Evolutionary conservation across 495 filamentous ascomycete species (phyloP), one percentile per base, ranked within the genome.

Genomic region (Penicillium herquei): DNA sequence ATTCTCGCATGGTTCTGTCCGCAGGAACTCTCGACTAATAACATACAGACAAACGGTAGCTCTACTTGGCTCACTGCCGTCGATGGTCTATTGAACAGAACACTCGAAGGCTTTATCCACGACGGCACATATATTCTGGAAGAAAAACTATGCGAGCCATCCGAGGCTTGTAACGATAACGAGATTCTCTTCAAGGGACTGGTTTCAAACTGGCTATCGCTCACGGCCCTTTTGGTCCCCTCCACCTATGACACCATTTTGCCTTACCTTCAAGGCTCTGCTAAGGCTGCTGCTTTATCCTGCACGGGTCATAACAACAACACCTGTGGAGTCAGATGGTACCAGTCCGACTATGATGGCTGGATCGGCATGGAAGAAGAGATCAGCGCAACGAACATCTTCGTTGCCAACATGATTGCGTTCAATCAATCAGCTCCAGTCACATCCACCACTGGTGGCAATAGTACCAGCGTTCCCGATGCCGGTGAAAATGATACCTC

Each of bases 101-200:
- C 81, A n/a, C 60, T 63, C 13, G 35, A 52, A 4, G 56, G 57
- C 14, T 66, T 76, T 66, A 62, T 76, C 16, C 71, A 72, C 48
- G 62, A 62, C 18, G 58, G 56, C 33, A 26, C 21, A 26, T 26
- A 26, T 26, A 71, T 77, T 52, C 69, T 87, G 68, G 74, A 87
- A 64, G 88, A 91, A 66, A 76, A 82, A n/a, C 76, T 81, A 45
- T 91, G 87, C 73, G 89, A 92, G 61, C 64, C 71, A 0, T 62
- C 64, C 13, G 72, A 69, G 41, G 77, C 75, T 47, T 91, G 88
- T 71, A 76, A 87, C 67, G 64, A 81, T 51, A 89, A 93, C 70
- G 87, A 91, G 63, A 83, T 85, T 48, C 83, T 84, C 21, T 94
- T 95, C 81, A 93, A 93, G 65, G 88, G 87, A 5, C 88, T 90